Percentiles rank a stretch among this genome's conserved stretches.
Conservation (phyloP, 108 stramenopile genomes). For the Cyclotella cryptica region DNA sequence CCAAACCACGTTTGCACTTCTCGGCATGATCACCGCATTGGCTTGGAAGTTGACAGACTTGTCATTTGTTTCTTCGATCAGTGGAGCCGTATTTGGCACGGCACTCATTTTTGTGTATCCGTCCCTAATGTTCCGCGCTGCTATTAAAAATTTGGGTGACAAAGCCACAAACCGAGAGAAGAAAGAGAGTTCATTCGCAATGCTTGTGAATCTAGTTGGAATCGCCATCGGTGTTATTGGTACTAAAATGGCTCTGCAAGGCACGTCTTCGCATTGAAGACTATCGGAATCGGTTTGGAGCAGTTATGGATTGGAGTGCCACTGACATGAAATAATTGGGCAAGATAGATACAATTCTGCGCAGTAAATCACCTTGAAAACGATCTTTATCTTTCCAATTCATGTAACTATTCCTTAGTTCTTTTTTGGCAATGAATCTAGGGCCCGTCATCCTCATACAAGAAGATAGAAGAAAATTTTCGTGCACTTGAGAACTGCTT, state of each 20-base stretch:
- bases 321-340: background rate
- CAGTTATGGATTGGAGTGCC: background rate
- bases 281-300: too few species aligned
- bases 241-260: conserved; percentile 53
- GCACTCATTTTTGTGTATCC: conserved; percentile 56
- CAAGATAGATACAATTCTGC: background rate
- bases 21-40: conserved; percentile 67
- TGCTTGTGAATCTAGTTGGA: conserved; percentile 68
- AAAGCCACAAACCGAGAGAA: conserved; percentile 62
- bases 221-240: conserved; percentile 78
- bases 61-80: conserved; percentile 91
- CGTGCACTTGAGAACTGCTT: too few species aligned
- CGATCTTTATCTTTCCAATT: too few species aligned
- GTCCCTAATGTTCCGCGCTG: conserved; percentile 67
- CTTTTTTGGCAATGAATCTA: background rate
- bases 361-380: too few species aligned
- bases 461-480: too few species aligned
- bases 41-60: conserved; percentile 81
- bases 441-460: background rate
- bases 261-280: conserved; percentile 2
- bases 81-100: conserved; percentile 94
- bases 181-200: conserved; percentile 73
- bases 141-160: conserved; percentile 69
- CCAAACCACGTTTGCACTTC: conserved; percentile 63
- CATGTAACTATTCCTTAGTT: too few species aligned